Base-by-base conservation (phyloP, 139 green algal genomes). In the Chlamydomonas applanata region DNA sequence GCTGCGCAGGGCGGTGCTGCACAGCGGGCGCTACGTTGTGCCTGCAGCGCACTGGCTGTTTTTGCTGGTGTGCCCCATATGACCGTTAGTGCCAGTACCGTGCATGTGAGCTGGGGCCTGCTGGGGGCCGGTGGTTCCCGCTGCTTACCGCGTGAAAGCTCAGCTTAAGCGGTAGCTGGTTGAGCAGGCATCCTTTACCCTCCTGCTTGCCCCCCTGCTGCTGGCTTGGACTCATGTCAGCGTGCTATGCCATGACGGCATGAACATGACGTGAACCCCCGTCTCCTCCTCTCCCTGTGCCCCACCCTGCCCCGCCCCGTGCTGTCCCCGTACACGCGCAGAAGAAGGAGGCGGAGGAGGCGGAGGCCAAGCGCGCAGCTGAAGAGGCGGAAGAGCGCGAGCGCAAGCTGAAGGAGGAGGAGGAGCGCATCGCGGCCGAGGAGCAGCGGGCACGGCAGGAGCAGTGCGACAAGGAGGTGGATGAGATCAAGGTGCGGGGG, bases 401-500 rank as follows among this genome's bases (percentile, higher is more conserved):
- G 22, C 69, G 54, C 24, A 27, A 40, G 57, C 44, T 71, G 16
- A 32, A 70, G 27, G 59, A 65, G 5, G 59, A 63, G 40, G 71
- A 71, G 71, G 71, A 70, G 71, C 40, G 53, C 3, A 19, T 52
- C 2, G 29, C 25, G 34, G 56, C n/a, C 14, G 71, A 69, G 40
- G 27, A 77, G 74, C 74, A 75, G 66, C 66, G 56, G 2, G 69
- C 69, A 25, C 69, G 74, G 33, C 52, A 74, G 32, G 74, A 80
- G 40, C 74, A 80, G 67, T 69, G 64, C 13, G 36, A 67, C 56
- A 75, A 75, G 57, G 74, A 80, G 74, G 49, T 80, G 56, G 74
- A 57, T 30, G 74, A 80, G 40, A 80, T 75, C 57, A 75, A 75
- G 69, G 69, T 75, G 69, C 2, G 69, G n/a, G n/a, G n/a, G n/a